A percentile compares a stretch with the other conserved stretches of the same genome.
These are phyloP conservation scores for Pseudisothecium myosuroides DNA, from an alignment of 225 moss, liverwort and hornwort genomes.

Conservation along the genomic window DNA sequence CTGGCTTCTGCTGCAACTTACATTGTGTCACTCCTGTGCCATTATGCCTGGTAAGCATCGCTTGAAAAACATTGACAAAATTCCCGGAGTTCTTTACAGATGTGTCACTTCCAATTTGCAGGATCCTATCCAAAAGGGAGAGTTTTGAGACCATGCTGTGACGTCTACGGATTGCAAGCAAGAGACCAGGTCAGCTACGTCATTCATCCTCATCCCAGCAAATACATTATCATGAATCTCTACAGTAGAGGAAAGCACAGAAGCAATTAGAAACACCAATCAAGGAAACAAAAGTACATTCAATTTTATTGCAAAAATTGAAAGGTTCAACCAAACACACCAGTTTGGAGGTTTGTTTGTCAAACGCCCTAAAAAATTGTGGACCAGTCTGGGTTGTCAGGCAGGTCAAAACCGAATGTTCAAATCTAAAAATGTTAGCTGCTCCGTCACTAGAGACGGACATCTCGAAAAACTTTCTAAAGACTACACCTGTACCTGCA, in stretches of 20 bases:
- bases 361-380: neutral
- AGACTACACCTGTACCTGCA: neutral
- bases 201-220: neutral
- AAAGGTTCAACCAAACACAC: neutral
- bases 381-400: neutral
- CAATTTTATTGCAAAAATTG: conserved; percentile 2
- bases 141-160: neutral
- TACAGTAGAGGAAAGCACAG: neutral
- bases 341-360: neutral
- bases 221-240: neutral
- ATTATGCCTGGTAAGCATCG: neutral
- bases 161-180: neutral
- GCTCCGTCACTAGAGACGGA: neutral
- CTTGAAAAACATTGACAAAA: neutral
- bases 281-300: neutral
- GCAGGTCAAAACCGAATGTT: neutral
- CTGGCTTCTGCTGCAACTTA: too few species aligned
- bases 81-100: neutral
- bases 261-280: neutral
- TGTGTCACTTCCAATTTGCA: neutral
- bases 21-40: too few species aligned
- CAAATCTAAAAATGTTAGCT: neutral
- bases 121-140: neutral
- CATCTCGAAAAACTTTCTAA: neutral
- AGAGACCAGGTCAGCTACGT: neutral